These are phyloP conservation scores for Astrocystis sublimbata DNA, from an alignment of 495 filamentous ascomycete species.

Conservation along the genomic window DNA sequence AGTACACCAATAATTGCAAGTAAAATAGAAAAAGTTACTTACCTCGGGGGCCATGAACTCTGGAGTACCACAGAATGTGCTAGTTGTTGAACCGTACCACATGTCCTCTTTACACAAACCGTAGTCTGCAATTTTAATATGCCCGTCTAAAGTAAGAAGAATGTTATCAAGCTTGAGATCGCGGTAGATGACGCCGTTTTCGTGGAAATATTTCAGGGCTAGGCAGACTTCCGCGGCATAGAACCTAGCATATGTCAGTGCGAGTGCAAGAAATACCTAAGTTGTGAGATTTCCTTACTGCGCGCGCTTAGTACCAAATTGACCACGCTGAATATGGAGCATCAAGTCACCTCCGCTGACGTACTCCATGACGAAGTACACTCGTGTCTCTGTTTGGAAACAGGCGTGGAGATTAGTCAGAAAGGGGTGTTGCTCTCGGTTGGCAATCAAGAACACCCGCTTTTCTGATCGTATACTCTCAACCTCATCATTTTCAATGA, in stretches of 20 bases:
- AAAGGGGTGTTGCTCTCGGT: conserved; percentile 97
- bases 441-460: conserved; percentile 93
- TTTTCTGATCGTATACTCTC: conserved; percentile 98
- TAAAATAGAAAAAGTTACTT: conserved; percentile 30
- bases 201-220: conserved; percentile 98
- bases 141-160: conserved; percentile 89
- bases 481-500: conserved; percentile 99
- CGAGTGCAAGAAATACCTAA: conserved; percentile 4
- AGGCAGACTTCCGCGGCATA: conserved; percentile 97
- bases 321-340: conserved; percentile 96
- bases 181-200: conserved; percentile 99
- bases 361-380: conserved; percentile 99
- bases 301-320: conserved; percentile 92
- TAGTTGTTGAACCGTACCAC: conserved; percentile 97
- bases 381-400: conserved; percentile 98
- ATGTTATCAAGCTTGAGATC: conserved; percentile 99
- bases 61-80: conserved; percentile 98
- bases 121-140: conserved; percentile 99
- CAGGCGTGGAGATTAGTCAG: conserved; percentile 93
- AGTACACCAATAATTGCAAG: not conserved
- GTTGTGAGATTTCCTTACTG: conserved; percentile 64
- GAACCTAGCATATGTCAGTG: conserved; percentile 60
- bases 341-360: conserved; percentile 98
- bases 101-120: conserved; percentile 99
- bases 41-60: conserved; percentile 99